Base-by-base conservation (phyloP, 1,139 yeast species). In the Saccharomyces hybrid region DNA sequence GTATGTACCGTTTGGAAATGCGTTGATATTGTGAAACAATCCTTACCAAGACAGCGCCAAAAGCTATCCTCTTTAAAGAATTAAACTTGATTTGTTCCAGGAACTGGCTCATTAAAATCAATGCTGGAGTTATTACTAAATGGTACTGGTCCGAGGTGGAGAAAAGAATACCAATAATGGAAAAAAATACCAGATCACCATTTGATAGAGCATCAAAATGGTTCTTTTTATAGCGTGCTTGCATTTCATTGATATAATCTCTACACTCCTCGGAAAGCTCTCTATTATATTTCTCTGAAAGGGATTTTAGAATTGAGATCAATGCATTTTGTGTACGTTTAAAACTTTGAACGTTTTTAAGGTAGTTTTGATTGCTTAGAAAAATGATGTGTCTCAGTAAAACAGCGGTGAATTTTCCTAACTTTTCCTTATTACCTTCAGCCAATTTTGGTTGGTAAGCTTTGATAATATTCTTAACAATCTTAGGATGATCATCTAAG, bases 71-170 rank as follows among this genome's bases (percentile, higher is more conserved):
- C 11, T 69, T 69, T 28, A 74, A 56, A 5, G 75, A 63, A 28
- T 69, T 68, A 28, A 73, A 67, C 41, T 78, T 73, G 34, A 78
- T 66, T 57, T 79, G 80, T 46, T 85, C 81, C 53, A 91, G 73
- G 26, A 82, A 76, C 69, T 89, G 93, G 53, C 85, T 81, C 75
- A 90, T 82, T 48, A 89, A 70, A 46, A 93, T 79, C 42, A 82
- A 74, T 1, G 95, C 79, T 2, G 98, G 97, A 0, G 97, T 90
- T 4, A 85, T 91, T 16, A 93, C 86, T 59, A 89, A 77, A 75
- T 95, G 98, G 70, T 88, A 93, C 67, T 90, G 95, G 75, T 95
- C 99, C 0, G 99, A 93, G 0, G 97, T 88, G 0, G 99, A 90
- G 66, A 87, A 95, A 9, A 91, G 68, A 54, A 78, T 75, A 8